phyloP scores from a whole-genome alignment of 2,329 filamentous ascomycete species.

The Grosmannia clavigera region DNA sequence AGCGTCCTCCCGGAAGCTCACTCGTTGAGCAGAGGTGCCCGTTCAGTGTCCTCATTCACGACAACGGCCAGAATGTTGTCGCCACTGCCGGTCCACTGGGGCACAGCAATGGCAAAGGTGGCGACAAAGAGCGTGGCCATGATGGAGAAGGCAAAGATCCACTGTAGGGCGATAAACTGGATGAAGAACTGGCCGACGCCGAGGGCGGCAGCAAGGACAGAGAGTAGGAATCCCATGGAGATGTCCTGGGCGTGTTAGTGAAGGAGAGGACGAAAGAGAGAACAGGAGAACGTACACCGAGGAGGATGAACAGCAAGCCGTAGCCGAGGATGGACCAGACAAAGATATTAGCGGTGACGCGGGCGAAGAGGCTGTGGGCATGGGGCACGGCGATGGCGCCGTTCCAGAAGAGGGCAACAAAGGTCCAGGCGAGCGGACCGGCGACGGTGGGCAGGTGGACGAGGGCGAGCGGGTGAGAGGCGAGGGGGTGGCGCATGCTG shows the following conservation, averaged over 20 bases:
- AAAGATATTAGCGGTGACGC: conserved; percentile 75
- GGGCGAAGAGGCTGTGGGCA: conserved; percentile 51
- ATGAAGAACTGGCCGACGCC: conserved; percentile 65
- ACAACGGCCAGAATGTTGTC: conserved; percentile 13
- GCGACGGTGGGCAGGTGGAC: conserved; percentile 68
- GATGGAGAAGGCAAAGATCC: conserved; percentile 84
- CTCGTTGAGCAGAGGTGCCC: conserved; percentile 48
- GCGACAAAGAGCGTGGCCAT: conserved; percentile 62
- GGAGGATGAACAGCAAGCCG: conserved; percentile 61
- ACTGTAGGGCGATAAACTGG: conserved; percentile 68
- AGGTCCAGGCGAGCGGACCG: conserved; percentile 73
- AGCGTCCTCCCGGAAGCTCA: not conserved
- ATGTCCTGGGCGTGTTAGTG: conserved; percentile 36
- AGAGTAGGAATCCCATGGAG: conserved; percentile 69
- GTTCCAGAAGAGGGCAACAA: conserved; percentile 80
- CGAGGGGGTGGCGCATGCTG: conserved; percentile 68
- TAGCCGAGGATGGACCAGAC: conserved; percentile 75
- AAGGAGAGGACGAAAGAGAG: not conserved
- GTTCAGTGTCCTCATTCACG: conserved; percentile 35
- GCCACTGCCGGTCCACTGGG: conserved; percentile 48
- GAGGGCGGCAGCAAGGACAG: conserved; percentile 59
- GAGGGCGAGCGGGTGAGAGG: conserved; percentile 41
- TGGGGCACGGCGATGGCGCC: conserved; percentile 71
- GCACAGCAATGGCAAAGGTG: conserved; percentile 52
- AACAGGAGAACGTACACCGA: conserved; percentile 39